These are phyloP conservation scores for Botrytis elliptica DNA, from an alignment of 2,329 filamentous ascomycete species.

Conservation along the genomic window DNA sequence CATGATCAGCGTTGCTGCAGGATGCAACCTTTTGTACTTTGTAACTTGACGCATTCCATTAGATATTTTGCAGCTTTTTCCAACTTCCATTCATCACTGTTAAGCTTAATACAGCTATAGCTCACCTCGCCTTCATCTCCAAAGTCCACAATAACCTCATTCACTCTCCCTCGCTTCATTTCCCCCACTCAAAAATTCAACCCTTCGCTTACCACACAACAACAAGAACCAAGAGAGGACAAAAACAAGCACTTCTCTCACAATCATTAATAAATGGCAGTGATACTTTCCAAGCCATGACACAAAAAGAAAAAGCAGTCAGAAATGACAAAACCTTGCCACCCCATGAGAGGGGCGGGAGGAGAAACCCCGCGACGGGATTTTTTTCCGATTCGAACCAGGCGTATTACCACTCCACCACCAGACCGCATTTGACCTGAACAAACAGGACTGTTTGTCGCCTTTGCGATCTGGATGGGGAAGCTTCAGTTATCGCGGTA, in stretches of 20 bases:
- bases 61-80: background rate
- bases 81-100: background rate
- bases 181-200: background rate
- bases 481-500: background rate
- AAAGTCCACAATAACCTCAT: background rate
- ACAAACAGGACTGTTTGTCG: background rate
- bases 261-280: background rate
- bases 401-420: background rate
- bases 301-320: background rate
- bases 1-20: background rate
- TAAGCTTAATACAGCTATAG: background rate
- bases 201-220: background rate
- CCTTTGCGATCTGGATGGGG: background rate
- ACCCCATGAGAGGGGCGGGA: background rate
- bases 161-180: background rate
- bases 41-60: no score
- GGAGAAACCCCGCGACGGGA: background rate
- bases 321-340: background rate
- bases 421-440: background rate
- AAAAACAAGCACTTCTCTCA: background rate
- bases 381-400: slow-evolving; percentile 1
- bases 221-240: background rate
- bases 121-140: background rate
- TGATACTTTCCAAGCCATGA: background rate
- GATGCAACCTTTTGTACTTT: background rate